A percentile compares a stretch with the other conserved stretches of the same genome.
Conservation (phyloP, 148 eudicot genomes). For the Heliosperma pusillum region DNA sequence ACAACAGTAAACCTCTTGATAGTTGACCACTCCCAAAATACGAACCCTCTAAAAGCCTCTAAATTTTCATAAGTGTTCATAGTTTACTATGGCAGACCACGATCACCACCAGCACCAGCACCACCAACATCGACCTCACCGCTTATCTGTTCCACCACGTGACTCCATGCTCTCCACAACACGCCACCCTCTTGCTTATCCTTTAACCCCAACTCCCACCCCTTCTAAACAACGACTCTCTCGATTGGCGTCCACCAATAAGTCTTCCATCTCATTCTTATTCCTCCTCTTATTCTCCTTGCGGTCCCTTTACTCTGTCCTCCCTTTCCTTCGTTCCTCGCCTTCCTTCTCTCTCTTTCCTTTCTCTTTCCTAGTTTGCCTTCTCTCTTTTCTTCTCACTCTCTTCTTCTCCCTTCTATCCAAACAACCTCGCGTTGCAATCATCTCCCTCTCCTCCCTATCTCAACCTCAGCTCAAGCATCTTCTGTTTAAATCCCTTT, state of each 20-base stretch:
- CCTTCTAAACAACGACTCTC: conserved; percentile 54
- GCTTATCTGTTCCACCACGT: conserved; percentile 48
- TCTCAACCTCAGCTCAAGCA: conserved; percentile 40
- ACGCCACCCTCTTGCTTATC: conserved; percentile 36
- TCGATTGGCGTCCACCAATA: conserved; percentile 27
- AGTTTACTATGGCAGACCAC: conserved; percentile 28
- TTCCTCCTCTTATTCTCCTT: conserved; percentile 76
- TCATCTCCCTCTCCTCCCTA: conserved; percentile 44
- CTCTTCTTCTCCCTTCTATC: conserved; percentile 28
- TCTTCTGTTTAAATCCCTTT: conserved; percentile 49
- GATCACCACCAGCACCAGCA: conserved; percentile 23
- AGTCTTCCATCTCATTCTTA: conserved; percentile 53
- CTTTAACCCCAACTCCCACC: conserved; percentile 57
- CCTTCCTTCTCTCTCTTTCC: conserved; percentile 87
- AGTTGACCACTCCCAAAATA: not conserved
- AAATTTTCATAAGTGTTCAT: not conserved
- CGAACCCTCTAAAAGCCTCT: not conserved
- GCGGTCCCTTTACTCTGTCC: conserved; percentile 68
- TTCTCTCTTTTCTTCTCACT: conserved; percentile 53
- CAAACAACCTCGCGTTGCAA: conserved; percentile 30
- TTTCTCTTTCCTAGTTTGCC: conserved; percentile 79
- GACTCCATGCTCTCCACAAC: conserved; percentile 31
- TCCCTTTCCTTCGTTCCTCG: conserved; percentile 72
- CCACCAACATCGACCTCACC: conserved; percentile 50
- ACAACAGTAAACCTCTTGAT: not conserved